phyloP scores from a whole-genome alignment of 805 yeast species.

The Ogataea saltuana region DNA sequence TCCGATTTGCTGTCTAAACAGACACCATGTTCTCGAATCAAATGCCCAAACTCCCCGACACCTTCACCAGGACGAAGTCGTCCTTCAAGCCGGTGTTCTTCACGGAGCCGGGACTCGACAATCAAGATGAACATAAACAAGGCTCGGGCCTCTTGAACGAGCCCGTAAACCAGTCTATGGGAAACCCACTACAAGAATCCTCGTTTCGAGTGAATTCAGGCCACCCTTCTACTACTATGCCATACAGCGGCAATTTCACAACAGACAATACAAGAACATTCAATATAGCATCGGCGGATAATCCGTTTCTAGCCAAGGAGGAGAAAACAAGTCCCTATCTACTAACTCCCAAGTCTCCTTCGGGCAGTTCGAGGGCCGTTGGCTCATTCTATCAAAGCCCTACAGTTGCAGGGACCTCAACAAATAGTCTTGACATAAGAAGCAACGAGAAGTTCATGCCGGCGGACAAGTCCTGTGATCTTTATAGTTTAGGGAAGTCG shows the following conservation, averaged over 20 bases:
- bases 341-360: constrained; percentile 7
- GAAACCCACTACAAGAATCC: constrained; percentile 4
- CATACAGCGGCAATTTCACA: constrained; percentile 12
- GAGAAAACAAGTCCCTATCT: constrained; percentile 8
- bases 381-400: constrained; percentile 4
- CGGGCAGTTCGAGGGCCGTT: constrained; percentile 6
- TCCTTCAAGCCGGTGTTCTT: constrained; percentile 23
- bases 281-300: constrained; percentile 5
- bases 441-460: constrained; percentile 13
- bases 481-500: constrained; percentile 3
- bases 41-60: constrained; percentile 20
- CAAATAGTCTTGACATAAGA: constrained; percentile 9
- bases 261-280: constrained; percentile 8
- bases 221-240: constrained; percentile 6
- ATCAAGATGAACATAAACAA: not conserved
- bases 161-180: constrained; percentile 1
- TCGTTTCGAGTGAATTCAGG: constrained; percentile 3
- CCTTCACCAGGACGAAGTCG: constrained; percentile 14
- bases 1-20: constrained; percentile 2
- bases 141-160: not conserved
- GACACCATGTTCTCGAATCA: constrained; percentile 20
- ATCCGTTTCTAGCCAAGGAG: constrained; percentile 19
- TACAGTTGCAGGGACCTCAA: constrained; percentile 6
- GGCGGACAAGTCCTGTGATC: constrained; percentile 9
- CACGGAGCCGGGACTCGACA: constrained; percentile 20